These are phyloP conservation scores for Triangularia setosa DNA, from an alignment of 2,329 filamentous ascomycete genomes.

Conservation along the genomic window DNA sequence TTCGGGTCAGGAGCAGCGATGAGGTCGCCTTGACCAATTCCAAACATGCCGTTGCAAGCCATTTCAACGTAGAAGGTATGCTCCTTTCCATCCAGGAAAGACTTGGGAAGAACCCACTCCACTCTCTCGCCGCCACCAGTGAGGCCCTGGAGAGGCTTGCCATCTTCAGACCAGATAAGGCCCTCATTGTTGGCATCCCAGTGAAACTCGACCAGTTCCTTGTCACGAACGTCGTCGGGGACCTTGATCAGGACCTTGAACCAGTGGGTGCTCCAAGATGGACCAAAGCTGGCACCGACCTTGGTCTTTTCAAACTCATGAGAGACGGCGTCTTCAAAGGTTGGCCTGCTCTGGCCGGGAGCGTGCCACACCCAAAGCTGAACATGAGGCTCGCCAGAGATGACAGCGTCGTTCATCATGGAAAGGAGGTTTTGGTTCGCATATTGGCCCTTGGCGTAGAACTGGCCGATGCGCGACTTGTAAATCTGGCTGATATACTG, in stretches of 20 bases:
- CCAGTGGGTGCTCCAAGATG: conserved; percentile 98
- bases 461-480: conserved; percentile 75
- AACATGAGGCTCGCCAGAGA: conserved; percentile 69
- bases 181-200: conserved; percentile 96
- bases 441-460: conserved; percentile 77
- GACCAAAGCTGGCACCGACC: conserved; percentile 79
- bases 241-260: conserved; percentile 80
- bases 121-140: conserved; percentile 84
- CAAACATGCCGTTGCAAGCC: conserved; percentile 99
- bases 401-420: conserved; percentile 67
- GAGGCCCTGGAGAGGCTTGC: conserved; percentile 85
- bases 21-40: conserved; percentile 79
- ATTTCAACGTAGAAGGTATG: conserved; percentile 95
- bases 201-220: conserved; percentile 86
- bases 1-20: conserved; percentile 90
- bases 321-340: conserved; percentile 76
- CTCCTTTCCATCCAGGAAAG: conserved; percentile 77
- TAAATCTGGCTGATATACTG: conserved; percentile 84
- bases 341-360: conserved; percentile 72
- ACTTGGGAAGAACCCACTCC: conserved; percentile 85
- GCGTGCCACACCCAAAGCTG: conserved; percentile 84
- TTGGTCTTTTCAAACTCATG: conserved; percentile 71
- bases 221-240: conserved; percentile 66
- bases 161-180: conserved; percentile 87
- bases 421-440: conserved; percentile 68